Conservation (phyloP, 495 filamentous ascomycete species). For the Clohesyomyces aquaticus region DNA sequence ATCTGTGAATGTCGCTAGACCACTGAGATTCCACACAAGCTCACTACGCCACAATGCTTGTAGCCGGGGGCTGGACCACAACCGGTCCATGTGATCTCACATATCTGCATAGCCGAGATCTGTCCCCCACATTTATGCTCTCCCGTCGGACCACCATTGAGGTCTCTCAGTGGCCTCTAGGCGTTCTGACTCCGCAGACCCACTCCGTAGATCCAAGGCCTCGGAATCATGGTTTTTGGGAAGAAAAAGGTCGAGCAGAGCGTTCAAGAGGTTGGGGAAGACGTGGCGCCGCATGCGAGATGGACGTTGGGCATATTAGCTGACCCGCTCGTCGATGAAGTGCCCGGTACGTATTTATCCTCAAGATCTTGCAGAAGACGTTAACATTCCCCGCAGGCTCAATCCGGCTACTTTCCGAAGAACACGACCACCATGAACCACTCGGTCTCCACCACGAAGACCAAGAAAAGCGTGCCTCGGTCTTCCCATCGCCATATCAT, state of each 20-base stretch:
- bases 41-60: not conserved
- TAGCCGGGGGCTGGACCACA: not conserved
- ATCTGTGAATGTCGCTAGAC: not conserved
- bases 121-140: not conserved
- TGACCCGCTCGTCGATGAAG: constrained; percentile 80
- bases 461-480: constrained; percentile 74
- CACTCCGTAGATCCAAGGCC: not conserved
- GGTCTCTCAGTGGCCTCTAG: not conserved
- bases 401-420: constrained; percentile 69
- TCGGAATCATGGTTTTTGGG: not conserved
- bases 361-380: not conserved
- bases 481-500: constrained; percentile 63
- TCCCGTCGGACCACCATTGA: not conserved
- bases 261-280: not conserved
- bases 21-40: not conserved
- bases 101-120: not conserved
- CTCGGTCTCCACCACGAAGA: constrained; percentile 76
- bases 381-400: constrained; percentile 59
- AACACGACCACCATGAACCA: constrained; percentile 73
- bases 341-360: constrained; percentile 65
- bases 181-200: not conserved
- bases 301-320: constrained; percentile 86
- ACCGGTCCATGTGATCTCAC: not conserved
- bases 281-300: constrained; percentile 40
- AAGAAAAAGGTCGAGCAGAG: not conserved